Base-by-base conservation (phyloP, 768 basidiomycete genomes). In the Gymnopilus dilepis region DNA sequence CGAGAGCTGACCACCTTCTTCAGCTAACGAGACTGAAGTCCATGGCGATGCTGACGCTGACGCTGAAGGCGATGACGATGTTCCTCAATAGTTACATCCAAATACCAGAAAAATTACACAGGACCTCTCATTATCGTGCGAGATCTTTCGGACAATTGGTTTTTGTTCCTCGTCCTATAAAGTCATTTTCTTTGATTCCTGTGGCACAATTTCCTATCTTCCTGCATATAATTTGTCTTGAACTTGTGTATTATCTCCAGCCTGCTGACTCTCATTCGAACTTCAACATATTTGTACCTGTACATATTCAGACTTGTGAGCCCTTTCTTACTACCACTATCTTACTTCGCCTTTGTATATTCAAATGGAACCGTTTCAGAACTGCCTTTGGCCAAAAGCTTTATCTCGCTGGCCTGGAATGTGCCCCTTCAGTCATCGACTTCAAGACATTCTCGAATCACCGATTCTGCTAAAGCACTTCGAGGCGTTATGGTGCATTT, bases 401-500 rank as follows among this genome's bases (percentile, higher is more conserved):
- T n/a, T n/a, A n/a, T n/a, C n/a, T n/a, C n/a, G n/a, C n/a, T n/a
- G n/a, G n/a, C n/a, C n/a, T n/a, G n/a, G n/a, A n/a, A n/a, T n/a
- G n/a, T n/a, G n/a, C n/a, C n/a, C n/a, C n/a, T 37, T 54, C 21
- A 59, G 13, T 38, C 47, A 45, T 60, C 54, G n/a, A n/a, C 47
- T 9, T 61, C 58, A 54, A 59, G 17, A 37, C 47, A 50, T 3
- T 64, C 65, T 9, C 56, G 58, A 43, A 70, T 65, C 31, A 70
- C 56, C 9, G 56, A 58, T 53, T 66, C 62, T 1, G 66, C 65
- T 4, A 28, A 40, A 3, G 59, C 26, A 15, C 61, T 64, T 15
- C 71, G 60, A 21, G 71, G 71, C 21, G 43, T 66, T 26, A 72
- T 72, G 21, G 22, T 60, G 43, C 68, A 72, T 34, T 70, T 65